Base-by-base conservation (phyloP, 768 basidiomycete genomes). In the Austroboletus eburneus region DNA sequence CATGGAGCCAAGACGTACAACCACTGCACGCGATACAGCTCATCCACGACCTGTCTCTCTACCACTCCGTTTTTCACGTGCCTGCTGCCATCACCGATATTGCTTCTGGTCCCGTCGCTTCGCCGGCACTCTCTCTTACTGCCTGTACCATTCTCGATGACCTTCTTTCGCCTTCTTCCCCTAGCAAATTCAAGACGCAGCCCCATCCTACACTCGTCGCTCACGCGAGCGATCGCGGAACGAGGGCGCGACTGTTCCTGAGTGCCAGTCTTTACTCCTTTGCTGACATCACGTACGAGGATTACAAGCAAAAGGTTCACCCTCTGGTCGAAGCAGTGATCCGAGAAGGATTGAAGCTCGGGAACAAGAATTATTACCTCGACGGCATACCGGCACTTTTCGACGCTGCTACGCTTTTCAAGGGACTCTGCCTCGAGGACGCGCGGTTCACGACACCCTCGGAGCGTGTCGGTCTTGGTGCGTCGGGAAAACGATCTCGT, bases 341-440 rank as follows among this genome's bases (percentile, higher is more conserved):
- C 27, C 77, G 87, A 39, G 89, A 95, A 39, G 87, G 88, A 6
- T 66, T 96, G 48, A 97, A 94, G 63, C 73, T 91, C 22, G 89
- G 90, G 9, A 73, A 76, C 17, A 85, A 87, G 56, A 80, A 85
- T 51, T 83, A 88, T 57, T 89, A 80, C 52, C 66, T 87, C 16
- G 87, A 86, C 57, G 91, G 87, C 17, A 78, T 88, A 36, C 87
- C 86, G 3, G 66, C 72, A 1, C 72, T 87, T 3, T 91, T 83
- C 60, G 61, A 68, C 14, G 83, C 82, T 6, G 70, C 76, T 1
- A 43, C 60, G 8, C 43, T 79, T 14, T 49, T 85, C 14, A 58
- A 59, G 42, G 57, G 57, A 14, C 39, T 65, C 20, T 61, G 66
- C 4, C 55, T 71, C 33, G 59, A 61, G 33, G 55, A 61, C 29